Percentiles rank a stretch among this genome's conserved stretches.
Conservation (phyloP, 176 grass and related monocot genomes). For the Cenchrus americanus region DNA sequence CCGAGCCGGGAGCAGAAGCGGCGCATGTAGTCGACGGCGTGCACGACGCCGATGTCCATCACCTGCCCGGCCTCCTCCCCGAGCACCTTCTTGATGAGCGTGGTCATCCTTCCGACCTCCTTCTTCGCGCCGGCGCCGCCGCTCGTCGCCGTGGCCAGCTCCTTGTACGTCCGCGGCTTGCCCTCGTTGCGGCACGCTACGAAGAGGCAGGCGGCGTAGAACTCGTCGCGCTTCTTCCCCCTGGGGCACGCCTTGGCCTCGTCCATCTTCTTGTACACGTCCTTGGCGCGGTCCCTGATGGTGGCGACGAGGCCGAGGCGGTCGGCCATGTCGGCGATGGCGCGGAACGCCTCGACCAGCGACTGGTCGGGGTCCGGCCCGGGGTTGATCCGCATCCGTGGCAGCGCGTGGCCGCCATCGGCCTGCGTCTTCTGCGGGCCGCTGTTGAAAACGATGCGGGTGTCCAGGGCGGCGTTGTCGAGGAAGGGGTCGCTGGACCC, state of each 20-base stretch:
- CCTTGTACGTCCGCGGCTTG: conserved; percentile 58
- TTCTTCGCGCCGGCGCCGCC: conserved; percentile 32
- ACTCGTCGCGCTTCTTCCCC: conserved; percentile 29
- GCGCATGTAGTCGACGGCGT: conserved; percentile 45
- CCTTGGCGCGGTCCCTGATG: conserved; percentile 49
- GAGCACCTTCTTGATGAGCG: conserved; percentile 47
- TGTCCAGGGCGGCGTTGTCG: conserved; percentile 28
- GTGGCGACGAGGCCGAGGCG: conserved; percentile 50
- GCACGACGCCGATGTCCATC: conserved; percentile 49
- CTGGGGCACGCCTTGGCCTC: conserved; percentile 29
- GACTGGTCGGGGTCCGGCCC: not conserved
- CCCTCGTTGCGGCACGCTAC: conserved; percentile 61
- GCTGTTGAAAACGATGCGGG: conserved; percentile 32
- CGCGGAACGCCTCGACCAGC: conserved; percentile 38
- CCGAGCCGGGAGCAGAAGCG: conserved; percentile 55
- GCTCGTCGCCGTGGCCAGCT: conserved; percentile 46
- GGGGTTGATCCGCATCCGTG: not conserved
- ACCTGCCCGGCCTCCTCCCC: conserved; percentile 35
- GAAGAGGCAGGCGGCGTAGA: conserved; percentile 64
- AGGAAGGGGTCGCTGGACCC: conserved; percentile 52
- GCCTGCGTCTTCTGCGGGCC: conserved; percentile 2
- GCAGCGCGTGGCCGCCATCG: not conserved
- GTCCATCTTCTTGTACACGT: conserved; percentile 48
- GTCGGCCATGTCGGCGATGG: conserved; percentile 57
- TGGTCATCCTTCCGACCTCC: conserved; percentile 49